Base-by-base conservation (phyloP, 805 yeast species). In the Sungouiella thailandica region DNA sequence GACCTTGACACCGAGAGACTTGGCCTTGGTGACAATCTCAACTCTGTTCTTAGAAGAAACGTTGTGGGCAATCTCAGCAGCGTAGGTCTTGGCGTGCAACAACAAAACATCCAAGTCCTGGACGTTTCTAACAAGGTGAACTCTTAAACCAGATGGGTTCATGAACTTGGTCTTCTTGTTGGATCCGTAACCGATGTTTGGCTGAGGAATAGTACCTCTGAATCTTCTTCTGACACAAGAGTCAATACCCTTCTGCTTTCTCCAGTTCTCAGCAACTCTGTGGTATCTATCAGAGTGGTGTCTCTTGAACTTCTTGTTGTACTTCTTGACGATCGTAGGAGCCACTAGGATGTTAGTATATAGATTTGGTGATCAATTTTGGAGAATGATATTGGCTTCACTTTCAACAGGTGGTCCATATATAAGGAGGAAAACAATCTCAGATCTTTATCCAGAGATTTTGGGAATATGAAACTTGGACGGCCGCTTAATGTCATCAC, bases 161-260 rank as follows among this genome's bases (percentile, higher is more conserved):
- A 93, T 66, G 82, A 81, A 86, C 74, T 83, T 87, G 68, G 98
- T 93, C 81, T 83, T 88, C 79, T 87, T 93, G 96, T 93, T 88
- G 60, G 97, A 88, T 76, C 98, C 97, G 80, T 86, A 93, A 80
- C 99, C 99, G 63, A 93, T 89, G 79, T 84, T 89, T 80, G 99
- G 99, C 80, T 90, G 95, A 62, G 89, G 78, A 68, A 93, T 86
- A 75, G 90, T 83, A 68, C 98, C 98, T 83, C 97, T 87, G 95
- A 93, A 93, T 80, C 93, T 83, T 81, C 98, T 90, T 81, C 99
- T 93, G 70, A 94, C 97, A 77, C 87, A 80, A 58, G 97, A 89
- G 80, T 93, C 99, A 70, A 93, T 93, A 93, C 99, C 99, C 86
- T 93, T 93, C 78, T 94, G 99, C 79, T 93, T 90, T 87, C 99